Evolutionary conservation across 768 basidiomycete species (phyloP).

Genomic region (Strobilomyces echinocephalus): DNA sequence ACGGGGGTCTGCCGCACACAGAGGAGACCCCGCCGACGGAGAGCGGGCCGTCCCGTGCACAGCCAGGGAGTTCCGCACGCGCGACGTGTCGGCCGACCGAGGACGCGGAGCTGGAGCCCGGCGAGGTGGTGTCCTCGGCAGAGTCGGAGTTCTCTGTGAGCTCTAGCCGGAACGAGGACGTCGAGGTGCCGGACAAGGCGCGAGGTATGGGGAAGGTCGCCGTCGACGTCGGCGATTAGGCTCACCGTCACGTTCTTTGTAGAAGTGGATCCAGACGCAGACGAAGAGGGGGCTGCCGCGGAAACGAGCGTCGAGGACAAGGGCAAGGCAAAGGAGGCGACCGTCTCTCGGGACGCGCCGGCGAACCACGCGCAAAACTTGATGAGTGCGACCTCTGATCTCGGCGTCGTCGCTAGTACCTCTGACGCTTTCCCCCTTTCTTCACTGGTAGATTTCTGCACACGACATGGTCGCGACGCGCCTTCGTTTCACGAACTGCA

Average conservation of each 20-base stretch:
- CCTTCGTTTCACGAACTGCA: constrained; percentile 35
- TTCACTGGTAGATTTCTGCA: constrained; percentile 23
- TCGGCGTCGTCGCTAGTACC: neutral
- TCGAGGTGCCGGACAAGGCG: neutral
- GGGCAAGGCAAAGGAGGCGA: constrained; percentile 9
- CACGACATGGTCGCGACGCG: constrained; percentile 9
- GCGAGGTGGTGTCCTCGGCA: constrained; percentile 22
- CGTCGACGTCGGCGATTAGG: neutral
- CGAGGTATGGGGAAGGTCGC: constrained; percentile 7
- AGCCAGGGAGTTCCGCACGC: neutral
- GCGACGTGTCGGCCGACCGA: neutral
- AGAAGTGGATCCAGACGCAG: neutral
- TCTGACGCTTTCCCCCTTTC: neutral
- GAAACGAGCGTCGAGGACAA: constrained; percentile 1
- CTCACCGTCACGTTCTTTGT: neutral
- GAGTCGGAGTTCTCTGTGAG: constrained; percentile 24
- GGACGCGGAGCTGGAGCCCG: constrained; percentile 21
- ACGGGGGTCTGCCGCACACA: neutral
- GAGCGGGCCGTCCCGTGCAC: constrained; percentile 4
- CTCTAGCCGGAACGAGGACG: constrained; percentile 21
- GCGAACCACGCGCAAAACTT: constrained; percentile 16
- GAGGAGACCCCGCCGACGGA: neutral
- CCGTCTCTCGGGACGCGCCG: constrained; percentile 1
- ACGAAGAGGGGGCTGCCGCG: neutral
- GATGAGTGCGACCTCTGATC: constrained; percentile 5